phyloP scores from a whole-genome alignment of 371 early-diverging fungal genomes.

The Amoeboaphelidium occidentale region DNA sequence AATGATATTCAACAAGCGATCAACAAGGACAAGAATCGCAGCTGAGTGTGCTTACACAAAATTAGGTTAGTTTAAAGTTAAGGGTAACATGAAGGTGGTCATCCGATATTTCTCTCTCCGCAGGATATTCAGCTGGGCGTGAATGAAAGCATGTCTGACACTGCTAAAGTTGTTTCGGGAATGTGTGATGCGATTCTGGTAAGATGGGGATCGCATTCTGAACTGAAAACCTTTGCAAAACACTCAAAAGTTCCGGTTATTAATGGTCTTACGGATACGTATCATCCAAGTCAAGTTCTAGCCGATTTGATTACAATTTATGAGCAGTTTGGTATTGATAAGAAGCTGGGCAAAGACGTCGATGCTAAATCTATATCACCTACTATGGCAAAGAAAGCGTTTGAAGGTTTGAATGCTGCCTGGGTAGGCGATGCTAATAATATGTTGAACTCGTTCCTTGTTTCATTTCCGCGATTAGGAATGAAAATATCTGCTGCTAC shows the following conservation, averaged over 20 bases:
- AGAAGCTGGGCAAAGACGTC: constrained; percentile 13
- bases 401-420: constrained; percentile 45
- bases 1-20: constrained; percentile 71
- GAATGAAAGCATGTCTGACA: constrained; percentile 58
- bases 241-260: constrained; percentile 74
- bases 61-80: no score
- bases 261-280: constrained; percentile 74
- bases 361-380: constrained; percentile 17
- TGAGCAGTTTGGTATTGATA: constrained; percentile 24
- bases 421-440: constrained; percentile 96
- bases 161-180: constrained; percentile 59
- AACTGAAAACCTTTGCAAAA: constrained; percentile 34
- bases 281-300: constrained; percentile 83
- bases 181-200: constrained; percentile 89
- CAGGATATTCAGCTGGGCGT: constrained; percentile 84
- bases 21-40: constrained; percentile 84
- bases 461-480: constrained; percentile 66
- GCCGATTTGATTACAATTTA: constrained; percentile 84
- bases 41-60: constrained; percentile 79
- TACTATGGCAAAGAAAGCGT: constrained; percentile 5
- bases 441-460: constrained; percentile 45
- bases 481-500: constrained; percentile 55
- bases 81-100: constrained; percentile 70
- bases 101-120: constrained; percentile 70
- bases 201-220: constrained; percentile 59